Percentiles rank a stretch among this genome's conserved stretches.
Conservation (phyloP, 495 filamentous ascomycete genomes). For the Xylaria scruposa region DNA sequence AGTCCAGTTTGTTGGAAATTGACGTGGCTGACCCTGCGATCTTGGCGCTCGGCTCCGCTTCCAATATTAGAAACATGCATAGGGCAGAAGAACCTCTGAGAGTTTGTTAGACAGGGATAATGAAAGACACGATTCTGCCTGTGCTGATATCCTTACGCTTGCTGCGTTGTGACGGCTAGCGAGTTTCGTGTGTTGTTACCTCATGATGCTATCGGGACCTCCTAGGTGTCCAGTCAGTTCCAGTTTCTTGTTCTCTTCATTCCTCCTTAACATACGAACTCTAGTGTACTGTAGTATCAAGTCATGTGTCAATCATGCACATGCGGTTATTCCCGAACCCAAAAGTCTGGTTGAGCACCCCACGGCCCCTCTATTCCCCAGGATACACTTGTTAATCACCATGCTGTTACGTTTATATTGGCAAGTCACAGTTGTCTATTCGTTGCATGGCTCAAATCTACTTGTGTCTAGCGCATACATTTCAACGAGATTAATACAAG, state of each 20-base stretch:
- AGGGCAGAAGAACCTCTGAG: neutral
- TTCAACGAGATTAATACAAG: neutral
- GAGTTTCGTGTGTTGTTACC: neutral
- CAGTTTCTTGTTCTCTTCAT: neutral
- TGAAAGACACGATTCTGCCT: neutral
- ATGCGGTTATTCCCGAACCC: conserved; percentile 8
- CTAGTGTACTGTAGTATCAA: neutral
- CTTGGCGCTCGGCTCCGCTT: conserved; percentile 6
- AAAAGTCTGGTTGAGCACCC: conserved; percentile 4
- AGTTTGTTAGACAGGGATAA: neutral
- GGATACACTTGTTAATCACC: neutral
- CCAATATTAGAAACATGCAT: conserved; percentile 10
- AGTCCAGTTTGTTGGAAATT: neutral
- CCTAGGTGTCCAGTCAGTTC: neutral
- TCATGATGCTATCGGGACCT: neutral
- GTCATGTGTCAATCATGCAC: conserved; percentile 2
- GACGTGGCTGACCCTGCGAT: conserved; percentile 1
- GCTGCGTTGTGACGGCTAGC: neutral
- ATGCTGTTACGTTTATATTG: neutral
- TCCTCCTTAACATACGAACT: neutral
- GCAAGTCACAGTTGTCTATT: neutral
- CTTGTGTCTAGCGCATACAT: neutral
- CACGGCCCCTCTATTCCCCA: conserved; percentile 2
- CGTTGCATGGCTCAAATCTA: neutral
- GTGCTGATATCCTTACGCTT: neutral